Evolutionary conservation across 352 stramenopile species (phyloP).

Genomic region (Stephanocyclus meneghinianus): DNA sequence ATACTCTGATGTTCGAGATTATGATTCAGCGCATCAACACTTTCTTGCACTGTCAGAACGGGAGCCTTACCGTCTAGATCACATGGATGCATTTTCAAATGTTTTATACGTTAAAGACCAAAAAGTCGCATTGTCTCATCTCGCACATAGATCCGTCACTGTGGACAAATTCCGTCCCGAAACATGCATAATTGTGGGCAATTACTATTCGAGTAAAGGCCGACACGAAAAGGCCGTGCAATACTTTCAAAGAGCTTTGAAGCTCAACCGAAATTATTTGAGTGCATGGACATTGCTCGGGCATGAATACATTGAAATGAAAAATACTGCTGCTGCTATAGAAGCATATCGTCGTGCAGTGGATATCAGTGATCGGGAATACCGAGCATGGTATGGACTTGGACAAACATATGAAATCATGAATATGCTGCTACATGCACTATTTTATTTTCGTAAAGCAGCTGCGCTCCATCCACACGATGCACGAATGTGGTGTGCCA

Average conservation of each 20-base stretch:
- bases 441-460: conserved; percentile 98
- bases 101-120: conserved; percentile 87
- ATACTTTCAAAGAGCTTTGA: conserved; percentile 94
- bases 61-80: conserved; percentile 83
- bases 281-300: conserved; percentile 97
- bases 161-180: conserved; percentile 97
- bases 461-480: conserved; percentile 93
- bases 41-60: conserved; percentile 76
- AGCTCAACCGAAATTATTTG: conserved; percentile 92
- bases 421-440: conserved; percentile 96
- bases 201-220: conserved; percentile 87
- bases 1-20: conserved; percentile 84
- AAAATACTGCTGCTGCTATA: conserved; percentile 95
- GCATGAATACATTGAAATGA: conserved; percentile 98
- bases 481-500: conserved; percentile 96
- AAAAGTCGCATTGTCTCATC: conserved; percentile 82
- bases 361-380: conserved; percentile 92
- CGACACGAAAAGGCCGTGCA: conserved; percentile 95
- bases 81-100: conserved; percentile 87
- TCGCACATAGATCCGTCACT: conserved; percentile 89
- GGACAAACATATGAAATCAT: conserved; percentile 98
- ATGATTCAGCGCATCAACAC: conserved; percentile 79
- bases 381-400: conserved; percentile 97
- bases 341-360: conserved; percentile 93
- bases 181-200: conserved; percentile 96